These are phyloP conservation scores for Pichia kudriavzevii DNA, from an alignment of 1,139 yeast genomes.

Conservation along the genomic window DNA sequence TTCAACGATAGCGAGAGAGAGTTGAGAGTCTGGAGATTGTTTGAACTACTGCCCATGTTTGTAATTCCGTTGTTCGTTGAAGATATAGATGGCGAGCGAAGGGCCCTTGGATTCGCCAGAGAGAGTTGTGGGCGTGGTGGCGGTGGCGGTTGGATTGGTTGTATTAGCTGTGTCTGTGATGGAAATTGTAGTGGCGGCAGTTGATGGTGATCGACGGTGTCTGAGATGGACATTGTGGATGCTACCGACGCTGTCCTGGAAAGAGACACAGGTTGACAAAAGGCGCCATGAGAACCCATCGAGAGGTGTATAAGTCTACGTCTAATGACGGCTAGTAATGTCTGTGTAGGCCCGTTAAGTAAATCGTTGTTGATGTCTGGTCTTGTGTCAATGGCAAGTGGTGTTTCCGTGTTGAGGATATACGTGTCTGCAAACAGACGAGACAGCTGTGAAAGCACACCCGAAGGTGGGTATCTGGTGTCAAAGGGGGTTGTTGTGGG, in stretches of 20 bases:
- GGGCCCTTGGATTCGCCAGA: too few species aligned
- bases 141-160: slow-evolving; percentile 4
- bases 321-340: slow-evolving; percentile 31
- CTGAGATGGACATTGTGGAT: slow-evolving; percentile 13
- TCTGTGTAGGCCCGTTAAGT: slow-evolving; percentile 19
- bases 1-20: too few species aligned
- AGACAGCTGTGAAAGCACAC: slow-evolving; percentile 33
- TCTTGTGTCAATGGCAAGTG: slow-evolving; percentile 30
- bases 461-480: slow-evolving; percentile 35
- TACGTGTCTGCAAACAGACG: slow-evolving; percentile 28
- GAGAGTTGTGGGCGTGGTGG: too few species aligned
- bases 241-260: slow-evolving; percentile 21
- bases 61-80: too few species aligned
- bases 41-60: too few species aligned
- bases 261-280: slow-evolving; percentile 13
- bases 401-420: slow-evolving; percentile 22
- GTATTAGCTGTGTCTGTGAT: neutral
- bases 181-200: too few species aligned
- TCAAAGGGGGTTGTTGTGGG: slow-evolving; percentile 38
- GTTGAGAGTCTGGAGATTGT: too few species aligned
- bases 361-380: slow-evolving; percentile 26
- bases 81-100: too few species aligned
- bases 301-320: slow-evolving; percentile 31
- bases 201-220: too few species aligned
- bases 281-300: slow-evolving; percentile 10